Conservation (phyloP, 2,329 filamentous ascomycete species). For the Ascochyta koolunga region DNA sequence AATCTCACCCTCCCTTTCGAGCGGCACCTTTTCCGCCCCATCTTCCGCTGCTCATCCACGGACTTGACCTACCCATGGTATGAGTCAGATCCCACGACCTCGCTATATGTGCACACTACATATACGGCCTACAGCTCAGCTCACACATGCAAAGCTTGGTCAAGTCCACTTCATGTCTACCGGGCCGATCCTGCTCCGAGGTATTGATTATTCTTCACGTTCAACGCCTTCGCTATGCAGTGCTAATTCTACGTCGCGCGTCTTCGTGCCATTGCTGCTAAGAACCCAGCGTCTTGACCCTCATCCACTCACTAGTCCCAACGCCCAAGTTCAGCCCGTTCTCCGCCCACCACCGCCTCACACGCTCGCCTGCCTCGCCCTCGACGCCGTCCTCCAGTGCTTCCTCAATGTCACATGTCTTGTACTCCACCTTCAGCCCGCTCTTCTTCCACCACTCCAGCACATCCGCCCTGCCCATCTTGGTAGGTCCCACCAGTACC, state of each 20-base stretch:
- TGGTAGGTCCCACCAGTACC: constrained; percentile 84
- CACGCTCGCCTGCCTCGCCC: constrained; percentile 69
- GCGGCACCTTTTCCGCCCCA: not conserved
- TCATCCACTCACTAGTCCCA: constrained; percentile 89
- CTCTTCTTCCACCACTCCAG: constrained; percentile 91
- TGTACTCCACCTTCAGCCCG: constrained; percentile 83
- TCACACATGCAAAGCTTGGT: too few relatives aligned
- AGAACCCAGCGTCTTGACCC: constrained; percentile 68
- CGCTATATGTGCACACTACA: too few relatives aligned
- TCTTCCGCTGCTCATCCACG: not conserved
- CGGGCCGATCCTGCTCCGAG: constrained; percentile 7
- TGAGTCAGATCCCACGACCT: too few relatives aligned
- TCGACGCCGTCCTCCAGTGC: constrained; percentile 86
- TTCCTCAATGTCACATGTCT: constrained; percentile 94
- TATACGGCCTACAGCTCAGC: too few relatives aligned
- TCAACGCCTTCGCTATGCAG: constrained; percentile 16
- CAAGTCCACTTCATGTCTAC: not conserved
- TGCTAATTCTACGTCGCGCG: not conserved
- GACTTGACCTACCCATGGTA: too few relatives aligned
- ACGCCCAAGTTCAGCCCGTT: constrained; percentile 83
- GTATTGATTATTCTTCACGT: not conserved
- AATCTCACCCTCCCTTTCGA: not conserved
- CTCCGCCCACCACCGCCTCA: constrained; percentile 84
- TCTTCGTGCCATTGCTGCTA: too few relatives aligned
- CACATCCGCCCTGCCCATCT: constrained; percentile 81